Conservation (phyloP, 2,329 filamentous ascomycete genomes). For the Emergomyces pasteurianus region DNA sequence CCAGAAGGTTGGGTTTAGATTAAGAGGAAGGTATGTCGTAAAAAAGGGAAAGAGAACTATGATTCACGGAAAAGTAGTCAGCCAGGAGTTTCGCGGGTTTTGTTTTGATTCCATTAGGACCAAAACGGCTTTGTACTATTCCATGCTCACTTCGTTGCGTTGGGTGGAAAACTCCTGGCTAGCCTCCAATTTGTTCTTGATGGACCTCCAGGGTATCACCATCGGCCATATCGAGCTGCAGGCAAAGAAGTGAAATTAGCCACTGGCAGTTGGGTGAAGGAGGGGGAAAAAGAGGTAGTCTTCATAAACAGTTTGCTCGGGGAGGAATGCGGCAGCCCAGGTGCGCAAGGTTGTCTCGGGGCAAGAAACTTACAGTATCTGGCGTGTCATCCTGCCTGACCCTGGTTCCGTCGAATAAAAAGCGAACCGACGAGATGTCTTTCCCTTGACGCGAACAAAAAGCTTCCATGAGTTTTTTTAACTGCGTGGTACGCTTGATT, state of each 20-base stretch:
- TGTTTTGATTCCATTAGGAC: background rate
- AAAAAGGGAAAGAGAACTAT: background rate
- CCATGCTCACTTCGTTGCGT: background rate
- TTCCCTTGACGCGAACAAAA: constrained; percentile 97
- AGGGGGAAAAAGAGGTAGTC: no score
- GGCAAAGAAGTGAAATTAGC: constrained; percentile 3
- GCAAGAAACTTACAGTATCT: constrained; percentile 60
- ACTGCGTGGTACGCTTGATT: constrained; percentile 91
- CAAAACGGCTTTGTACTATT: background rate
- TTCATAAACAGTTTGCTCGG: constrained; percentile 1
- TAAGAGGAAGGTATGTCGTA: background rate
- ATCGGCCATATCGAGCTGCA: constrained; percentile 88
- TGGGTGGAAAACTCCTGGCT: background rate
- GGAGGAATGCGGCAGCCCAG: background rate
- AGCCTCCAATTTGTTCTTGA: constrained; percentile 90
- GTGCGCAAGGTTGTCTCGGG: background rate
- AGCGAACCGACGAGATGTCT: constrained; percentile 69
- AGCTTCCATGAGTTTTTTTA: constrained; percentile 96
- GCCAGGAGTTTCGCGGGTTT: background rate
- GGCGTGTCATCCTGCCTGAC: constrained; percentile 84
- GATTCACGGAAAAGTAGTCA: background rate
- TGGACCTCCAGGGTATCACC: constrained; percentile 95
- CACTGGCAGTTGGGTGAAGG: background rate
- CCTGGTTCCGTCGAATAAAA: constrained; percentile 90
- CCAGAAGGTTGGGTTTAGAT: background rate